Conservation (phyloP, 1,284 basidiomycete genomes). For the Trametes sp. region DNA sequence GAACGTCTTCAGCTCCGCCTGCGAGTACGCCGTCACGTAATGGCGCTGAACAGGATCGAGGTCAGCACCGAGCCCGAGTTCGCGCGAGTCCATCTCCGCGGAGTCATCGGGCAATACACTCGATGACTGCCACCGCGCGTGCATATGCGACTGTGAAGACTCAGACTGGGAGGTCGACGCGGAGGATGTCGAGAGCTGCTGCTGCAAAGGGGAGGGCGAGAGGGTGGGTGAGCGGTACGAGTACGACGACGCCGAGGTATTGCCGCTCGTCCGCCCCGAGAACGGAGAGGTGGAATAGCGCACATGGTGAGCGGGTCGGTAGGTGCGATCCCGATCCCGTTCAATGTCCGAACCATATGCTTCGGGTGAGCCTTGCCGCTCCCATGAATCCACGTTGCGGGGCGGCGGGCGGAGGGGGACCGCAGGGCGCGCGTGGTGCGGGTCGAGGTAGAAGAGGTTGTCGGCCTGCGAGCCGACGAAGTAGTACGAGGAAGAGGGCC, state of each 20-base stretch:
- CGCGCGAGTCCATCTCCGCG: constrained; percentile 48
- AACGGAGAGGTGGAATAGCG: constrained; percentile 61
- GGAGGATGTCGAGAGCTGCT: constrained; percentile 60
- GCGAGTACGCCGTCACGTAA: constrained; percentile 68
- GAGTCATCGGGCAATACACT: constrained; percentile 42
- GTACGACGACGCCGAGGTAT: constrained; percentile 62
- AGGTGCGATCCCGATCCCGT: constrained; percentile 36
- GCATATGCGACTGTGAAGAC: constrained; percentile 38
- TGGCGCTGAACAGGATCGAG: constrained; percentile 60
- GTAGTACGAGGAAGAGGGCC: constrained; percentile 96
- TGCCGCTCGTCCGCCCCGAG: constrained; percentile 50
- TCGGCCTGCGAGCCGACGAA: constrained; percentile 94
- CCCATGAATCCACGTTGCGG: constrained; percentile 22
- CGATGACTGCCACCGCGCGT: constrained; percentile 45
- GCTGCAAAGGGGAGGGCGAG: constrained; percentile 67
- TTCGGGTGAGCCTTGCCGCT: constrained; percentile 40
- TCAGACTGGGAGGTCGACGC: constrained; percentile 42
- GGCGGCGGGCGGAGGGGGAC: constrained; percentile 74
- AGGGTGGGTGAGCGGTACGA: constrained; percentile 59
- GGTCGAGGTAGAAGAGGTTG: constrained; percentile 95
- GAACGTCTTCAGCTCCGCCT: constrained; percentile 83
- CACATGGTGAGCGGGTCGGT: constrained; percentile 44
- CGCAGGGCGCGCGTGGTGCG: constrained; percentile 87
- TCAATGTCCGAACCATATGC: constrained; percentile 36
- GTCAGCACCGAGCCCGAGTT: constrained; percentile 46